phyloP scores from a whole-genome alignment of 1,139 yeast genomes.

The Sugiyamaella paludigena region DNA sequence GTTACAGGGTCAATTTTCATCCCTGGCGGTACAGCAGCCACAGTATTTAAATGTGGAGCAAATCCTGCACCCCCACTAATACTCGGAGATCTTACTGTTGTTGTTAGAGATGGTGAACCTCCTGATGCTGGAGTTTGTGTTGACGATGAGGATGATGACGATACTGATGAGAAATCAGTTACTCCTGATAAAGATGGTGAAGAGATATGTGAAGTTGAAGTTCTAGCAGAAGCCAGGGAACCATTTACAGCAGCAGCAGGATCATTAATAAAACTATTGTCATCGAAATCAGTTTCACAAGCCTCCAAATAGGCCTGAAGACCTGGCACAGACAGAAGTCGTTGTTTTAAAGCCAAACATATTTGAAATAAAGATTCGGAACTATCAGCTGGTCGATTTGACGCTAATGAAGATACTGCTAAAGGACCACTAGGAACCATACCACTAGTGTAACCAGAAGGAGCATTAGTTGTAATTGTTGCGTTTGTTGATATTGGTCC shows the following conservation, averaged over 20 bases:
- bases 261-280: conserved; percentile 57
- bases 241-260: conserved; percentile 62
- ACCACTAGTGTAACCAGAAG: conserved; percentile 1
- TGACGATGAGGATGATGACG: no score
- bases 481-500: not conserved
- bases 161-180: conserved; percentile 15
- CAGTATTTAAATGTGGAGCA: conserved; percentile 12
- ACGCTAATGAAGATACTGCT: conserved; percentile 33
- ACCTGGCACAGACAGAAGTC: conserved; percentile 65
- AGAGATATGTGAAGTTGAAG: conserved; percentile 54
- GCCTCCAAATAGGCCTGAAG: conserved; percentile 67
- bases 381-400: conserved; percentile 66
- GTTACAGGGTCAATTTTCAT: conserved; percentile 78
- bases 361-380: conserved; percentile 74
- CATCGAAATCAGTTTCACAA: conserved; percentile 22
- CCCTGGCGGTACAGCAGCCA: conserved; percentile 29
- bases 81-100: conserved; percentile 15
- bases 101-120: conserved; percentile 6
- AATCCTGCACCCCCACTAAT: conserved; percentile 12
- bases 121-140: not conserved
- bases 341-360: conserved; percentile 56
- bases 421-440: conserved; percentile 11
- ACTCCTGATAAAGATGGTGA: conserved; percentile 29
- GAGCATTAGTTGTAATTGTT: conserved; percentile 1
- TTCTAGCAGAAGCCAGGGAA: conserved; percentile 3